Evolutionary conservation across 2,329 filamentous ascomycete genomes (phyloP), one percentile per base, ranked within the genome.

Genomic region (Cercospora sp.): DNA sequence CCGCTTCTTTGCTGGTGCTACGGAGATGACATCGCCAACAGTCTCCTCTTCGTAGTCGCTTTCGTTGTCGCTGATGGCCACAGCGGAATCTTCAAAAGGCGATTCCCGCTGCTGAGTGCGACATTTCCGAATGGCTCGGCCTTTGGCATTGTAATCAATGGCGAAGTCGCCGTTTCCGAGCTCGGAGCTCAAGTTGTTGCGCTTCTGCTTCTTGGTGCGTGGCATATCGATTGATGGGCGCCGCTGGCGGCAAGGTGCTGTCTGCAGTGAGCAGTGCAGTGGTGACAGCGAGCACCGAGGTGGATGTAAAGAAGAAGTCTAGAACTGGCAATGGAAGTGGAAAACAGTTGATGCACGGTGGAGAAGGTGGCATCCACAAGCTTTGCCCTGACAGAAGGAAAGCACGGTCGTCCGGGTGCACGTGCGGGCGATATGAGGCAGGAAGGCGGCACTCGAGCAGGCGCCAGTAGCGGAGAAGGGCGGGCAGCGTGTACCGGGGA

Each of bases 121-220:
- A 66, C 71, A 73, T 60, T 71, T 72, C 51, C 82, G 79, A n/a
- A 83, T 78, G 6, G 82, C 82, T 5, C 82, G 77, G 58, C 82
- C 82, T 8, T 80, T 82, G 64, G 76, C 71, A 71, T 81, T 82
- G 75, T 79, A 79, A 59, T 76, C 74, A 48, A 77, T 75, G 18
- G 69, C 69, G 53, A 73, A 73, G 64, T 75, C 69, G 45, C 66
- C 73, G 3, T 71, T 69, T 26, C 73, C 76, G 10, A 76, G 72
- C 64, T 77, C 74, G 20, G 69, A 63, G 68, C 72, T 77, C n/a
- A 31, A 42, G 48, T 63, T 45, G n/a, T 66, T 48, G 55, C 69
- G 69, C 61, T 72, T 69, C 55, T 67, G 57, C 64, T 65, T 71
- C 60, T 70, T 70, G 45, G 31, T 60, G n/a, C 55, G 64, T 36